Evolutionary conservation across 2,329 filamentous ascomycete species (phyloP), one percentile per base, ranked within the genome.

Genomic region (Fusarium veterinarium): DNA sequence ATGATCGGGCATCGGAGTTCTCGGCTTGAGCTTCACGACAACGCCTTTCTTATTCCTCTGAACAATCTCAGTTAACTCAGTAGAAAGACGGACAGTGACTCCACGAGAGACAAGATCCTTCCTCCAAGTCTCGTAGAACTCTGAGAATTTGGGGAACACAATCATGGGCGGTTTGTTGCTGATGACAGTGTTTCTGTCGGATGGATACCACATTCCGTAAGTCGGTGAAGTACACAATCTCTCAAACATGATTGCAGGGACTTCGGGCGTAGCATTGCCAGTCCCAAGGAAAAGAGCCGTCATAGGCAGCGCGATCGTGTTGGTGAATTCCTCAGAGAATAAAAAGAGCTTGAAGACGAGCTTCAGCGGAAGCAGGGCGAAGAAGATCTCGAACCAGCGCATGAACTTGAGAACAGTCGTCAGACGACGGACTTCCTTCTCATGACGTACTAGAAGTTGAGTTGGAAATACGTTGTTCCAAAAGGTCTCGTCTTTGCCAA

Each of bases 381-480:
- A 72, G 44, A 72, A 72, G 2, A 72, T 52, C 25, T 72, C 69
- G 0, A 72, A 72, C 69, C 69, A 72, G 10, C 69, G 69, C 68
- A 72, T 72, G 1, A 72, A 42, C n/a, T 72, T 72, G 44, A 72
- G 69, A 19, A 72, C 31, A 4, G 55, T 64, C 2, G 69, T 72
- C 37, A 72, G 2, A 2, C 69, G 63, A 4, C 69, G 64, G 0
- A 72, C 68, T 46, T 72, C 69, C 10, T 68, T 72, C 25, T 72
- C 13, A 9, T 72, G 69, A 0, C 68, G 68, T 0, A 68, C 68
- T 0, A 72, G 17, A 3, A 72, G 49, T 0, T 72, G 40, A 0
- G 69, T 72, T 1, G 69, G 69, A 4, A 72, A 72, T 4, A 72
- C 69, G 3, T 72, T 72, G 2, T 71, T 64, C 69, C 69, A 72